Base-by-base conservation (phyloP, 2,329 filamentous ascomycete genomes). In the Beauveria sp. region DNA sequence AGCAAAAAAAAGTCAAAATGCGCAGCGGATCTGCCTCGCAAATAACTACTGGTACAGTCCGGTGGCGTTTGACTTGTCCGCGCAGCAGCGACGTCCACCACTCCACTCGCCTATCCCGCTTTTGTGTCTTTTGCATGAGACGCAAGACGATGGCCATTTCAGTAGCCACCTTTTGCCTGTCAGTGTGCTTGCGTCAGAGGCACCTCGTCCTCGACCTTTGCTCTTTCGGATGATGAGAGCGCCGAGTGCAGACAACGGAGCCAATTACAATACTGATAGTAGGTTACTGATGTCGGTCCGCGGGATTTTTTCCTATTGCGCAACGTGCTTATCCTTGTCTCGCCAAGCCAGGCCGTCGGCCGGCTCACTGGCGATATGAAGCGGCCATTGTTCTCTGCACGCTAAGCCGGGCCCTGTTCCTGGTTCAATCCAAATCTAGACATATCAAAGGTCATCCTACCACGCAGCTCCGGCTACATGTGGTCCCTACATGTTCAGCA, bases 31-130 rank as follows among this genome's bases (percentile, higher is more conserved):
- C 34, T 46, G 26, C 53, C n/a, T 46, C 26, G 22, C 30, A 47
- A 47, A 47, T 22, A 53, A 14, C 20, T 9, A 22, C 22, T 24
- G 22, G 3, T 24, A 24, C 28, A 30, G 47, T n/a, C 51, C 1
- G 43, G 43, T 48, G 54, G 55, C 30, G 55, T 57, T 57, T 50
- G 44, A 50, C 46, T 57, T 50, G 44, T 57, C 55, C 44, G 12
- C 55, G 44, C 30, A 41, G 55, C n/a, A 43, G 56, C 48, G 44
- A 52, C 37, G 56, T 51, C 47, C 26, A 59, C 47, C 16, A n/a
- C 47, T 52, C 56, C 56, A 59, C 56, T 40, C 22, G 12, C 22
- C 6, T 14, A 18, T 51, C 18, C 55, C 55, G 34, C 46, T 50
- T 57, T 41, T 43, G 20, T 22, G 26, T 24, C 30, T 51, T 24